phyloP scores from a whole-genome alignment of 805 yeast genomes.

The Cyberlindnera meyerae region DNA sequence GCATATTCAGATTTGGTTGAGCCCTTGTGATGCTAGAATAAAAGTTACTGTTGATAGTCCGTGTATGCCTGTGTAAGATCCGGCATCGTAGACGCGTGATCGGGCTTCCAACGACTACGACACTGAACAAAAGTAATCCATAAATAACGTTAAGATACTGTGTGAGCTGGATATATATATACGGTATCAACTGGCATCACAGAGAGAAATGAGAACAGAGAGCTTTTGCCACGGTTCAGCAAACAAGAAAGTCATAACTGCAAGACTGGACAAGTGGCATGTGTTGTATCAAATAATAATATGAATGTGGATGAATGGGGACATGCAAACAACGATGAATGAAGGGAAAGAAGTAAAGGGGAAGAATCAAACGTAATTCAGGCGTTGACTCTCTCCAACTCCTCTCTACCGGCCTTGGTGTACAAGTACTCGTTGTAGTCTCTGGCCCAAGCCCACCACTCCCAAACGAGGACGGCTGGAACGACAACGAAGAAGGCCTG shows the following conservation, averaged over 20 bases:
- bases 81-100: too few relatives aligned
- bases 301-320: neutral
- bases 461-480: conserved; percentile 80
- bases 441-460: conserved; percentile 81
- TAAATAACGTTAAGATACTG: conserved; percentile 9
- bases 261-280: too few relatives aligned
- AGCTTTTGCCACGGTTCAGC: too few relatives aligned
- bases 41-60: too few relatives aligned
- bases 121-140: conserved; percentile 1
- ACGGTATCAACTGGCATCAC: neutral
- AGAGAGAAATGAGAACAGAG: neutral
- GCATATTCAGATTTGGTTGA: too few relatives aligned
- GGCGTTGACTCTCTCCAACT: conserved; percentile 61
- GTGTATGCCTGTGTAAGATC: too few relatives aligned
- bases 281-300: too few relatives aligned
- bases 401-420: conserved; percentile 97
- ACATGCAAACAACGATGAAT: too few relatives aligned
- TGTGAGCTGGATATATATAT: conserved; percentile 2
- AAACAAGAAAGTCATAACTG: too few relatives aligned
- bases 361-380: conserved; percentile 13
- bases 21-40: too few relatives aligned
- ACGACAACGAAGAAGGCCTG: conserved; percentile 74
- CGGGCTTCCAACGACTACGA: neutral
- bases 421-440: conserved; percentile 90
- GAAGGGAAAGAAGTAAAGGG: too few relatives aligned